These are phyloP conservation scores for Atkinsonella texensis DNA, from an alignment of 2,329 filamentous ascomycete genomes.

Conservation along the genomic window DNA sequence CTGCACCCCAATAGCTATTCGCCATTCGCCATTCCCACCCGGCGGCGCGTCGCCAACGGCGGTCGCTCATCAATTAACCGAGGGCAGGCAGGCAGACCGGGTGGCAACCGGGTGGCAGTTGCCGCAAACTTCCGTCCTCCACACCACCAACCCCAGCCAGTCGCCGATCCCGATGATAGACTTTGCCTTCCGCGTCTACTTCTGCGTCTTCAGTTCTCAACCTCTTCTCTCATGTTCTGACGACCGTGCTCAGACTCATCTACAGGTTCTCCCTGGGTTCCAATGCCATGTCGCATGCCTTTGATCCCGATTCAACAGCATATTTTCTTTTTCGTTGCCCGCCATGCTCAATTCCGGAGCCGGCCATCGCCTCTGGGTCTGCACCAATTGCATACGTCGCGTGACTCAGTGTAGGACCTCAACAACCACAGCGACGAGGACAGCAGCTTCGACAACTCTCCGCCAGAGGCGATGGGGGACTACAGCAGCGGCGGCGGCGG, in stretches of 20 bases:
- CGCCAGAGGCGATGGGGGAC: constrained; percentile 29
- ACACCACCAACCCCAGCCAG: neutral
- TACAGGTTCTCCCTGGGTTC: neutral
- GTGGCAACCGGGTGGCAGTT: neutral
- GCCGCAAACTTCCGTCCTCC: constrained; percentile 3
- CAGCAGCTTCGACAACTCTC: constrained; percentile 1
- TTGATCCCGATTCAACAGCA: neutral
- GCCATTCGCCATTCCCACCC: too few relatives aligned
- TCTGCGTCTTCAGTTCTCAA: neutral
- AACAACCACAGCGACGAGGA: constrained; percentile 4
- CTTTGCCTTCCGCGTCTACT: neutral
- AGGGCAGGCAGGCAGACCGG: neutral
- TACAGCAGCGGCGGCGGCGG: constrained; percentile 17
- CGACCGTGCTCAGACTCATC: neutral
- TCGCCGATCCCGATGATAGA: neutral
- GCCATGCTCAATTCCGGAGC: constrained; percentile 19
- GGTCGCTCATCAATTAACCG: neutral
- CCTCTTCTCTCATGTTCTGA: neutral
- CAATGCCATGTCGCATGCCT: neutral
- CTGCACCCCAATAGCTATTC: too few relatives aligned
- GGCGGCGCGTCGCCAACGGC: too few relatives aligned
- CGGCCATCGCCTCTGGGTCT: constrained; percentile 43
- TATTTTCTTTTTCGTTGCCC: neutral
- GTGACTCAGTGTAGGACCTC: constrained; percentile 16
- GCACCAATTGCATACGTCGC: constrained; percentile 43